Evolutionary conservation across 1,139 yeast species (phyloP), one percentile per base, ranked within the genome.

Genomic region (Tardiomyces depauwii): DNA sequence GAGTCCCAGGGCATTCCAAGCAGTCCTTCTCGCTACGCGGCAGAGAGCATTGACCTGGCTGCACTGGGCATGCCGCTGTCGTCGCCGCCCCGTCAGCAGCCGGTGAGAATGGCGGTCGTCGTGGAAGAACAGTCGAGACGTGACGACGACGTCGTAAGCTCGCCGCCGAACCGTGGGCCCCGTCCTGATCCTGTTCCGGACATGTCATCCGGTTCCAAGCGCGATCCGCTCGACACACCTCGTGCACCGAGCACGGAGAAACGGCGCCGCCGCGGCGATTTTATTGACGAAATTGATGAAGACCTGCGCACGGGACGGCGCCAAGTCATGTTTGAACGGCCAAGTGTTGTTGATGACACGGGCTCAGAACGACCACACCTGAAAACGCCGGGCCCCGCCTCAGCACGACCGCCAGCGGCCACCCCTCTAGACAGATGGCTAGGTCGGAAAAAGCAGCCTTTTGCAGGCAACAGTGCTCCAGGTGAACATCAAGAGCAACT

Each of bases 251-350:
- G 36, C n/a, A 14, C 36, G 10, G 36, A 30, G 36, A 30, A 10
- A 10, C 4, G 10, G 11, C 36, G 36, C n/a, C 36, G 36, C 10
- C 36, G 36, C 10, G 36, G 36, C 14, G 44, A 44, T 25, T 49
- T 51, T 43, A 42, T 44, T 18, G 44, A 46, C n/a, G 55, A 52
- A 38, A 52, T 52, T 21, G 55, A 52, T 32, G 48, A 48, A 12
- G 55, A 52, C 19, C 44, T 52, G 19, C 45, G 44, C 12, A 42
- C 46, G 43, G 52, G 51, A n/a, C 42, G 44, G 14, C 41, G 51
- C 19, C 38, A 32, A 6, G 48, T 49, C 11, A 49, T 51, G 42
- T 51, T 51, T 41, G 42, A 43, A 32, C 30, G 12, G n/a, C n/a
- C n/a, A n/a, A n/a, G n/a, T n/a, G n/a, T n/a, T n/a, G n/a, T n/a